Conservation (phyloP, 2,329 filamentous ascomycete genomes). For the Dactylonectria estremocensis region DNA sequence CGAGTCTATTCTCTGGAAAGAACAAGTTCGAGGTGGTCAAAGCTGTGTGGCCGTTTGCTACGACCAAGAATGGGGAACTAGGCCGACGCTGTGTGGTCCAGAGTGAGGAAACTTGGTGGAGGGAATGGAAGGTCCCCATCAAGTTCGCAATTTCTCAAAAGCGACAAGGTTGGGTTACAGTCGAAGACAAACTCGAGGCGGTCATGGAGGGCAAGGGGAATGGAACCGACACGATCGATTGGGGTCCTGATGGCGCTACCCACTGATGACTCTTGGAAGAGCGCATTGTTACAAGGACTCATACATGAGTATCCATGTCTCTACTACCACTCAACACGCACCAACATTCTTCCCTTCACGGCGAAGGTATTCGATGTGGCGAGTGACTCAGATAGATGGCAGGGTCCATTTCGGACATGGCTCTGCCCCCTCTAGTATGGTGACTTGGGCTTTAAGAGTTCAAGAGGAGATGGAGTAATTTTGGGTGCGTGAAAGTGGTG, state of each 20-base stretch:
- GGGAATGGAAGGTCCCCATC: slow-evolving; percentile 53
- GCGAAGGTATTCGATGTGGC: background rate
- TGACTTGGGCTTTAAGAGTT: no score
- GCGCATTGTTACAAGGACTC: background rate
- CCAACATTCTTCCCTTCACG: background rate
- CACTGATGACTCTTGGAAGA: background rate
- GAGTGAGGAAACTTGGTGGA: slow-evolving; percentile 71
- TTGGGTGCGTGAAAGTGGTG: background rate
- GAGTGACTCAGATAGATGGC: background rate
- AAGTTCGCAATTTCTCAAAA: slow-evolving; percentile 63
- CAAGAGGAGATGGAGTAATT: background rate
- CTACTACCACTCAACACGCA: background rate
- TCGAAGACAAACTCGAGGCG: slow-evolving; percentile 68
- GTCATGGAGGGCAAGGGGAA: slow-evolving; percentile 66
- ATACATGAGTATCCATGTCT: background rate
- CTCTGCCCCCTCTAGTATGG: background rate
- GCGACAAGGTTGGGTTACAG: slow-evolving; percentile 61
- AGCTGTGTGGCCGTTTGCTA: slow-evolving; percentile 71
- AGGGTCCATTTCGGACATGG: background rate
- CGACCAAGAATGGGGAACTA: slow-evolving; percentile 60
- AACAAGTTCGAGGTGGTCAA: slow-evolving; percentile 70
- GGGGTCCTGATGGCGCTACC: slow-evolving; percentile 56
- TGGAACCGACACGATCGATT: slow-evolving; percentile 57
- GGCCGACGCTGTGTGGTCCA: slow-evolving; percentile 65
- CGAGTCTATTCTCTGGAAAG: slow-evolving; percentile 66